Percentiles rank a stretch among this genome's conserved stretches.
phyloP scores from a whole-genome alignment of 73 alveolate genomes.

The Tetrahymena elliotti region DNA sequence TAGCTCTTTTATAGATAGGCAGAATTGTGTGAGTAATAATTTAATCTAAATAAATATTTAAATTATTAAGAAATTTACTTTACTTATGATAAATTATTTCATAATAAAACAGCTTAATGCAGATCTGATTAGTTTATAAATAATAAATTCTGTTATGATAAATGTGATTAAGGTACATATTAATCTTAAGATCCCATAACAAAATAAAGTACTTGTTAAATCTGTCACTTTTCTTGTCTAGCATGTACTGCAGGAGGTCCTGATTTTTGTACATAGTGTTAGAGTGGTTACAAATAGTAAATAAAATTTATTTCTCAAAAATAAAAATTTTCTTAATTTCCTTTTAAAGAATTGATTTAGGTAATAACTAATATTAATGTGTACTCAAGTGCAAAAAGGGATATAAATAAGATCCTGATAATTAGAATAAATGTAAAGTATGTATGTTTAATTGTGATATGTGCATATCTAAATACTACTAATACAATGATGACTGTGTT shows the following conservation, averaged over 20 bases:
- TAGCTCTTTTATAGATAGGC: neutral
- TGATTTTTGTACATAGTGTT: neutral
- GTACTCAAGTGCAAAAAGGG: neutral
- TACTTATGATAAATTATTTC: too few species aligned
- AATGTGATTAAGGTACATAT: neutral
- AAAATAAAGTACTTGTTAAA: neutral
- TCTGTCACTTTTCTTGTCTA: neutral
- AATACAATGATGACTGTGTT: neutral
- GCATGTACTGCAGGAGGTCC: neutral
- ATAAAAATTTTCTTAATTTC: neutral
- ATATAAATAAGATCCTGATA: neutral
- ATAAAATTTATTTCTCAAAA: neutral
- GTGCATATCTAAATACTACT: neutral
- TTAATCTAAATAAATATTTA: too few species aligned
- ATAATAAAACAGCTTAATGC: neutral
- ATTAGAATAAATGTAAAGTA: neutral
- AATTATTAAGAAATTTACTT: too few species aligned
- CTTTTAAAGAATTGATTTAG: neutral
- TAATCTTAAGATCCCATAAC: neutral
- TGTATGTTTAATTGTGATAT: neutral
- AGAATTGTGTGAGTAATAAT: neutral
- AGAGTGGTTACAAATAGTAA: neutral
- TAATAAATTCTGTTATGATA: neutral
- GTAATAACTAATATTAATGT: neutral
- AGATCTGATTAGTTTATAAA: neutral